Base-by-base conservation (phyloP, 768 basidiomycete species). In the Serendipita sp. region DNA sequence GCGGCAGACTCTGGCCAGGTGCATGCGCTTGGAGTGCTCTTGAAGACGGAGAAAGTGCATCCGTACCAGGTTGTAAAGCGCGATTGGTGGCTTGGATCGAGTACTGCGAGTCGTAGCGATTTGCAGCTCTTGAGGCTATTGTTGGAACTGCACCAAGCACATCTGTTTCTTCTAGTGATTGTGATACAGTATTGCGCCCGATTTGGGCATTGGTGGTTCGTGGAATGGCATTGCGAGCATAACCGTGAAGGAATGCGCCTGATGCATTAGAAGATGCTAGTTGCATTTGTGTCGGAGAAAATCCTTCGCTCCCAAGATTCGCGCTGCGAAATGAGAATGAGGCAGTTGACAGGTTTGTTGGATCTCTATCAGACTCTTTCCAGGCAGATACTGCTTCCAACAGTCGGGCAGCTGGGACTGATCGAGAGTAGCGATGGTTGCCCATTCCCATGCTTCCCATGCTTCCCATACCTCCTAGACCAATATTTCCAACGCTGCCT, bases 1-100 rank as follows among this genome's bases (percentile, higher is more conserved):
- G 92, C 0, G 94, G 92, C 11, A 95, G 78, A 74, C 85, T 87
- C 74, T 93, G 90, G 1, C 92, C 92, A 0, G 93, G 92, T 0
- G 90, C 91, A 68, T 94, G 92, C 16, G 85, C 78, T 70, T 91
- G 88, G 46, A 94, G 76, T 0, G 90, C 92, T n/a, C 85, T 80
- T 32, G 87, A 78, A 32, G 83, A 81, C 0, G 92, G 88, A 13
- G 74, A 68, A n/a, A 65, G 67, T 24, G 63, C 69, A 13, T 60
- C 65, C 75, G 72, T 30, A 72, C 65, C 15, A 67, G 66, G 30
- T 73, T 71, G 2, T 72, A 64, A 13, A 69, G 65, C 38, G 71
- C 70, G 44, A 69, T 41, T 13, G 72, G 70, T 24, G 30, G 44
- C 32, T 38, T 34, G 63, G n/a, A 37, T 34, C 47, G 72, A 66